Base-by-base conservation (phyloP, 2,329 filamentous ascomycete species). In the Fusarium longipes region DNA sequence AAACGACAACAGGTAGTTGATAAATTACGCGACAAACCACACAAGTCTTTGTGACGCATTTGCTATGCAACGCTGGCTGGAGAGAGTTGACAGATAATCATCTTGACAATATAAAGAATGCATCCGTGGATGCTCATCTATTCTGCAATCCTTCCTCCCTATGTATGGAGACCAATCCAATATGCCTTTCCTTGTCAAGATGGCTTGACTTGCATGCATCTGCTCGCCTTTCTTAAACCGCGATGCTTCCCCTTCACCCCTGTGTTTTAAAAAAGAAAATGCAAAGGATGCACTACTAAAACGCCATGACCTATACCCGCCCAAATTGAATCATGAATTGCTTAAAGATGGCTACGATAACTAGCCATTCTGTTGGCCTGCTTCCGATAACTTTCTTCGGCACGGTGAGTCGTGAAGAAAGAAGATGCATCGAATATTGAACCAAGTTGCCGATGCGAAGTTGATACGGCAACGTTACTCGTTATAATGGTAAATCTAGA, bases 401-500 rank as follows among this genome's bases (percentile, higher is more conserved):
- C 49, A 59, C 65, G 50, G 63, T 47, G 58, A 57, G 48, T 62
- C 47, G 50, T 70, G 54, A 66, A 42, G 45, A 60, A 50, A 55
- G 56, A 35, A 30, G 47, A 57, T 58, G 47, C 44, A 36, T 5
- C 38, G 38, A 40, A 40, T 38, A 25, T 39, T 68, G 44, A 57
- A 60, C 40, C 24, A 56, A 56, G 49, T 58, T 49, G 43, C 59
- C 54, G 25, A 30, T 36, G 29, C 36, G 40, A 43, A 57, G 17
- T 42, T 32, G 25, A 15, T 50, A 39, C 33, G 35, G n/a, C 30
- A 32, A 63, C 62, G 74, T 83, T 85, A 95, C 82, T 96, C 92
- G 77, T 96, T 95, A 82, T 93, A 95, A 79, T 96, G 92, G 78
- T 93, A 96, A 65, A 96, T 90, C 92, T 96, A 68, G 14, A 64